Conservation (phyloP, 2,329 filamentous ascomycete genomes). For the Apiospora hydei region DNA sequence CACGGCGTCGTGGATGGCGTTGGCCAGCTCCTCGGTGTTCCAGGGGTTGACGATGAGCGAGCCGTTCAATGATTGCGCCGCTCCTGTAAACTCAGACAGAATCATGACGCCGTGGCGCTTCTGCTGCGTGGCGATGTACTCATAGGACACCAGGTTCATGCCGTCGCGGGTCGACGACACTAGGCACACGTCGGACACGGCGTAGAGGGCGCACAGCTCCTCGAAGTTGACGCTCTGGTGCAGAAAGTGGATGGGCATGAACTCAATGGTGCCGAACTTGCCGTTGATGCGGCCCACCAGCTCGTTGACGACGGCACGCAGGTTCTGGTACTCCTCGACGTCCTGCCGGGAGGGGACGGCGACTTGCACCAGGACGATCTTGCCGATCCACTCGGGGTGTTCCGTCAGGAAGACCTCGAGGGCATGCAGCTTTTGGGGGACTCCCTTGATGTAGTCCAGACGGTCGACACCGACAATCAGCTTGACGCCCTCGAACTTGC, state of each 20-base stretch:
- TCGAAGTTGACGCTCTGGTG: constrained; percentile 96
- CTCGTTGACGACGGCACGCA: constrained; percentile 95
- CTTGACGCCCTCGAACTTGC: constrained; percentile 95
- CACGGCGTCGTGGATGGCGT: constrained; percentile 93
- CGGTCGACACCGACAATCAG: constrained; percentile 96
- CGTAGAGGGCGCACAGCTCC: constrained; percentile 92
- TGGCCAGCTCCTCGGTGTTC: constrained; percentile 96
- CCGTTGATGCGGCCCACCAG: constrained; percentile 97
- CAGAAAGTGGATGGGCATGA: constrained; percentile 98
- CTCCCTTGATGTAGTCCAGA: constrained; percentile 98
- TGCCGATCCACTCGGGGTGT: constrained; percentile 97
- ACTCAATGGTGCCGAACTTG: constrained; percentile 95
- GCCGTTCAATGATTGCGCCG: constrained; percentile 92
- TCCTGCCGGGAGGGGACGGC: constrained; percentile 94
- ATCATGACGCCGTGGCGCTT: constrained; percentile 93
- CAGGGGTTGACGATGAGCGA: constrained; percentile 96
- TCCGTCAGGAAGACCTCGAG: constrained; percentile 96
- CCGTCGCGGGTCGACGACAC: constrained; percentile 96
- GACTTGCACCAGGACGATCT: constrained; percentile 94
- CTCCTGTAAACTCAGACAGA: constrained; percentile 94
- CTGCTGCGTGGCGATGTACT: constrained; percentile 94
- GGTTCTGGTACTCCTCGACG: constrained; percentile 97
- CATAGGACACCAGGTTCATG: constrained; percentile 98
- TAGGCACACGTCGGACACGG: constrained; percentile 89
- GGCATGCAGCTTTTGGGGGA: constrained; percentile 96